Conservation (phyloP, 1,284 basidiomycete genomes). For the Coniferiporia sulphurascens region DNA sequence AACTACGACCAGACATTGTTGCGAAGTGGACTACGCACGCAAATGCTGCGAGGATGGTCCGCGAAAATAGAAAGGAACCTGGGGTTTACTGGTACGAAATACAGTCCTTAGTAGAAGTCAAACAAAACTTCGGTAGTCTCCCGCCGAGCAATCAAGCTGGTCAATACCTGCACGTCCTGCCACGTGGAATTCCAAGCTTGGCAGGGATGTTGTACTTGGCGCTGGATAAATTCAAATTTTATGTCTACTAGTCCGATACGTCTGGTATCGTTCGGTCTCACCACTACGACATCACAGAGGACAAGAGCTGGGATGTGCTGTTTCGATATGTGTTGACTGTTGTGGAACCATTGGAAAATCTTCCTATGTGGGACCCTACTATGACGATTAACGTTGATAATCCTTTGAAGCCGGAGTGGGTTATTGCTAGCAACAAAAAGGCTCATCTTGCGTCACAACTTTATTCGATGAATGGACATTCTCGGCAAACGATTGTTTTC, state of each 20-base stretch:
- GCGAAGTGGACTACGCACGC: background rate
- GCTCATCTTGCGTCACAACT: background rate
- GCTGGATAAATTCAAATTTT: background rate
- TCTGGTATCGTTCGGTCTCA: background rate
- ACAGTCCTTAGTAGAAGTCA: background rate
- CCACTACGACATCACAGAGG: background rate
- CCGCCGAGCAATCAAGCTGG: background rate
- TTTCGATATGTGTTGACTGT: background rate
- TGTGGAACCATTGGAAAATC: no score
- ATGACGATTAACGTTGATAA: background rate
- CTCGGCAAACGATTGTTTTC: background rate
- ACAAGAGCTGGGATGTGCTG: background rate
- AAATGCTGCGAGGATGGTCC: background rate
- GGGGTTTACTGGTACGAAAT: background rate
- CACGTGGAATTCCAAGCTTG: background rate
- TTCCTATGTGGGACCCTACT: background rate
- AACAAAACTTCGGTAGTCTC: background rate
- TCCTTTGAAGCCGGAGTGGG: background rate
- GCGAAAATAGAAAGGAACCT: background rate
- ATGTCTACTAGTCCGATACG: background rate
- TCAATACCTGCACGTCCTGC: background rate
- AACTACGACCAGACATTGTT: background rate
- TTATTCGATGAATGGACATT: background rate
- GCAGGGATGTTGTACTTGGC: background rate
- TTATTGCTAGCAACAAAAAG: background rate